Base-by-base conservation (phyloP, 1,284 basidiomycete species). In the Leccinum subrobustum region DNA sequence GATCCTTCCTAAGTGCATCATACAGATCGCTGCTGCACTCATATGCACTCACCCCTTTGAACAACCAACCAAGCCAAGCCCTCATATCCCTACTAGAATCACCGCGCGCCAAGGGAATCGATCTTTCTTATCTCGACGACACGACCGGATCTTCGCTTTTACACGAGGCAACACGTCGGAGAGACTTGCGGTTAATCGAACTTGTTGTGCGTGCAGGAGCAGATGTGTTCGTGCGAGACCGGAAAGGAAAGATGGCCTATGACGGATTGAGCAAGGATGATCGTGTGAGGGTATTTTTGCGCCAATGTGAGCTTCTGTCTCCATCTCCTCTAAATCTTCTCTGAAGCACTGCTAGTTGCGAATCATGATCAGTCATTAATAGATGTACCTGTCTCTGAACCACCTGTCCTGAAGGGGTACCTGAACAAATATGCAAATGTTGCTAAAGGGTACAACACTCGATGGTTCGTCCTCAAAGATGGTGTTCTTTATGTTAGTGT, bases 401-500 rank as follows among this genome's bases (percentile, higher is more conserved):
- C 89, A 2, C 89, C 88, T 0, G 78, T 82, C 14, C 77, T 95
- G 57, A 86, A 85, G 65, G 94, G 94, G 0, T 95, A 93, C 68
- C 78, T 95, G 18, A 92, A 89, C 71, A 96, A 96, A 75, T 96
- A 95, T 73, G 89, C 91, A 4, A 96, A 96, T 67, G 88, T 96
- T 44, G 93, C 93, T 0, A 87, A 88, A 66, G 95, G 96, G 0
- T 98, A 96, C 76, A 91, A 89, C 67, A 92, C 92, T 0, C 83
- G 96, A 0, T 98, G 96, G 95, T 97, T 98, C 70, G 95, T 98
- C 0, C 83, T 98, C 42, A 88, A 92, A 67, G 86, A 92, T 63
- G 96, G 95, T 5, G 80, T 91, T 35, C 77, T 96, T 11, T 93
- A 29, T 95, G 92, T 90, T 71, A 44, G 87, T 81, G 8, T 35